These are phyloP conservation scores for Colletotrichum neosansevieriae DNA, from an alignment of 2,329 filamentous ascomycete genomes.

Conservation along the genomic window DNA sequence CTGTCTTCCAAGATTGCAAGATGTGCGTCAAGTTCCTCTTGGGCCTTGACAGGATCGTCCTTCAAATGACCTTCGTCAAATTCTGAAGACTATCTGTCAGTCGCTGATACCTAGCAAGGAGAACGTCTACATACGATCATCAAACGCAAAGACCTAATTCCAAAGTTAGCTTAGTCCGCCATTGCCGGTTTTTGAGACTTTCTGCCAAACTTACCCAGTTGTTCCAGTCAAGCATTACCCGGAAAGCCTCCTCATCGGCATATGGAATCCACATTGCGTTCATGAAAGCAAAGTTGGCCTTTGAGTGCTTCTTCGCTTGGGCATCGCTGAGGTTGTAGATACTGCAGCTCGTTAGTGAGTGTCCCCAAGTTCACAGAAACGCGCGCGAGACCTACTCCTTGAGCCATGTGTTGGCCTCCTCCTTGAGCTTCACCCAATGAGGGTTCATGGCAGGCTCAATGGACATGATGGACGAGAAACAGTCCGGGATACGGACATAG, in stretches of 20 bases:
- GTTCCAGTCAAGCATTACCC: constrained; percentile 14
- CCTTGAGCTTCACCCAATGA: background rate
- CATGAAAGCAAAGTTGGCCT: constrained; percentile 12
- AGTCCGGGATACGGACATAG: constrained; percentile 10
- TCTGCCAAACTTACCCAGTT: constrained; percentile 1
- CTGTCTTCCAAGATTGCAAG: constrained; percentile 2
- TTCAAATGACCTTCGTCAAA: constrained; percentile 10
- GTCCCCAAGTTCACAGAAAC: background rate
- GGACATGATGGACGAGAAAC: constrained; percentile 19
- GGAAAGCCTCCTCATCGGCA: constrained; percentile 10
- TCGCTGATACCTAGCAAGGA: background rate
- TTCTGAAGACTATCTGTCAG: background rate
- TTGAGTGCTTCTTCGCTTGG: constrained; percentile 1
- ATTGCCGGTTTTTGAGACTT: background rate
- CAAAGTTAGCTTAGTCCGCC: background rate
- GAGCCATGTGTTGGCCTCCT: constrained; percentile 8
- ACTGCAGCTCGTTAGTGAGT: background rate
- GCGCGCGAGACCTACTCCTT: background rate
- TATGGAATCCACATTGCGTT: constrained; percentile 7
- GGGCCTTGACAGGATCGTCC: constrained; percentile 1
- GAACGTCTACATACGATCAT: constrained; percentile 9
- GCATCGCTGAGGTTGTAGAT: constrained; percentile 10
- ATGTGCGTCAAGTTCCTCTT: constrained; percentile 13
- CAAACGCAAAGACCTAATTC: constrained; percentile 6
- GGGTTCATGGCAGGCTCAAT: constrained; percentile 8